Base-by-base conservation (phyloP, 345 rosid species). In the Lumnitzera racemosa region DNA sequence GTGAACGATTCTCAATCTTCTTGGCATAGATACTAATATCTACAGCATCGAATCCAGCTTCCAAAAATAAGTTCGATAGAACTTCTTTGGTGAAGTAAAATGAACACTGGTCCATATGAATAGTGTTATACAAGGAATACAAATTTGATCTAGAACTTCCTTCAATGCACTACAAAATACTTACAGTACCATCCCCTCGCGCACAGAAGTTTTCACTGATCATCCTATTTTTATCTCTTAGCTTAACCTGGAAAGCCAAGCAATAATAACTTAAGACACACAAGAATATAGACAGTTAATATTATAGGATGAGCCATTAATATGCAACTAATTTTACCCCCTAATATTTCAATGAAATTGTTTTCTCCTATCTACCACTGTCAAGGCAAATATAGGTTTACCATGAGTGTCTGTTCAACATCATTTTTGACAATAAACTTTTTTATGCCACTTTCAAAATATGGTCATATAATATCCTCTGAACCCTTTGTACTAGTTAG, bases 101-200 rank as follows among this genome's bases (percentile, higher is more conserved):
- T 24, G 74, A 72, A 57, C 77, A 72, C 70, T 76, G 70, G 15
- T 41, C 24, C 52, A 9, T 24, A 52, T 12, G 13, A 62, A 36
- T 36, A 36, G 9, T 4, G 10, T 36, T 36, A 36, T 36, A 36
- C 43, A 36, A 36, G 43, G 43, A 36, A 36, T 36, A 36, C 11
- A 4, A 36, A 36, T 36, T 36, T 36, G 7, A 36, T 36, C 43
- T 36, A 36, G 43, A 36, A 36, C 43, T 36, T 36, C 2, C 43
- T 36, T 36, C 43, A 36, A 36, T 7, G 10, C 11, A 9, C 10
- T 36, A 24, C n/a, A 41, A 58, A 36, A 55, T 57, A 79, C 84
- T 76, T 72, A 78, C 86, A 51, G 82, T 83, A 36, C 84, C 89
- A 81, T 81, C 89, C 16, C 79, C 84, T 57, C 84, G 79, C 50